These are phyloP conservation scores for Paraleonurus japonicus DNA, from an alignment of 257 asterid genomes.

Conservation along the genomic window DNA sequence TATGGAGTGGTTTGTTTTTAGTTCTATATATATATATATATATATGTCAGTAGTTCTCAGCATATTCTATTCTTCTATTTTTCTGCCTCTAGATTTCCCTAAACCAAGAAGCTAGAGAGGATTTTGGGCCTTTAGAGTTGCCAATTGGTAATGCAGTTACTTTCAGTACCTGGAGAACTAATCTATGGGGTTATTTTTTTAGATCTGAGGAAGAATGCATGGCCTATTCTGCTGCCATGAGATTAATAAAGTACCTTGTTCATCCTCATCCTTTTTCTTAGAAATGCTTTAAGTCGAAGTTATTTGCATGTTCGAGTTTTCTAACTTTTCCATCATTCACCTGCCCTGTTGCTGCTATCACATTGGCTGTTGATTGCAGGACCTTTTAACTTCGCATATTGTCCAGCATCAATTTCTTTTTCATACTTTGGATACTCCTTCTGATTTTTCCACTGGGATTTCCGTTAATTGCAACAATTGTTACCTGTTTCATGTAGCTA, in stretches of 20 bases:
- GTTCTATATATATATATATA: neutral
- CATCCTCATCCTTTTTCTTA: neutral
- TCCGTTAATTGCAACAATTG: neutral
- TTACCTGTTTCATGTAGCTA: neutral
- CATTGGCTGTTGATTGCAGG: neutral
- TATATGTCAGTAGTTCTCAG: neutral
- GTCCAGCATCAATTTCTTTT: constrained; percentile 8
- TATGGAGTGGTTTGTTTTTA: neutral
- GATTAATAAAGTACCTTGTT: constrained; percentile 7
- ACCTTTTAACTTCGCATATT: constrained; percentile 2
- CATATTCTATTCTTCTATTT: neutral
- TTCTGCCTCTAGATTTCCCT: neutral
- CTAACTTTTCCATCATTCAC: neutral
- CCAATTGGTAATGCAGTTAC: constrained; percentile 5
- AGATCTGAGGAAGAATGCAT: neutral
- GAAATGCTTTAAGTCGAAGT: neutral
- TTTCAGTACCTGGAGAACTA: neutral
- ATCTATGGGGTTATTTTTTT: neutral
- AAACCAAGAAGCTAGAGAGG: neutral
- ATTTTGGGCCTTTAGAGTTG: neutral
- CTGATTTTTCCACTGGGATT: neutral
- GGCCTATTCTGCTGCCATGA: neutral
- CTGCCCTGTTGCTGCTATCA: neutral
- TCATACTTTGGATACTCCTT: neutral
- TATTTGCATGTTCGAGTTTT: neutral